These are phyloP conservation scores for Debaryomyces sp. DNA, from an alignment of 1,139 yeast species.

Conservation along the genomic window DNA sequence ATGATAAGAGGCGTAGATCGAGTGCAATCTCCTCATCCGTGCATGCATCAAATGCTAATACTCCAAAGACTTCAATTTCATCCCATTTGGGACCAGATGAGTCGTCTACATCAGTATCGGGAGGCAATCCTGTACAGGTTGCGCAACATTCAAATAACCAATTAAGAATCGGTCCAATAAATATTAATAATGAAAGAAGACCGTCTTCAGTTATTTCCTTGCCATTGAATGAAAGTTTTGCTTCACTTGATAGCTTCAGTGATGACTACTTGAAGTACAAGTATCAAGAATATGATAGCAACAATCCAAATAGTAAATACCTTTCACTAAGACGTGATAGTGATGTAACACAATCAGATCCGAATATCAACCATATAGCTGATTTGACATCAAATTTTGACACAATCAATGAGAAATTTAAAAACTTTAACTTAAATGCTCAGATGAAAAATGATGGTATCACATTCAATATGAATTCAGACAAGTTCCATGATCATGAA, in stretches of 20 bases:
- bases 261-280: constrained; percentile 52
- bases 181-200: constrained; percentile 24
- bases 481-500: constrained; percentile 16
- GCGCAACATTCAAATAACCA: constrained; percentile 12
- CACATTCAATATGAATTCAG: neutral
- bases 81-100: constrained; percentile 15
- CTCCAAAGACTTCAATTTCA: constrained; percentile 23
- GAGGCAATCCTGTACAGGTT: constrained; percentile 14
- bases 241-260: constrained; percentile 72
- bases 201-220: constrained; percentile 48
- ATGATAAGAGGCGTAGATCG: constrained; percentile 46
- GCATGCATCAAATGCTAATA: constrained; percentile 16
- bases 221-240: constrained; percentile 74
- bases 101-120: neutral
- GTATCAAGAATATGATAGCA: constrained; percentile 34
- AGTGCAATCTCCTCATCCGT: constrained; percentile 30
- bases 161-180: constrained; percentile 38
- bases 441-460: constrained; percentile 36
- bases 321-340: constrained; percentile 5
- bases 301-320: neutral
- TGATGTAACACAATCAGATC: constrained; percentile 9
- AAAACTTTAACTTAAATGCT: constrained; percentile 37
- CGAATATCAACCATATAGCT: constrained; percentile 5
- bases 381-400: constrained; percentile 9
- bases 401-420: constrained; percentile 36